These are phyloP conservation scores for Berkeleyomyces basicola DNA, from an alignment of 2,329 filamentous ascomycete genomes.

Conservation along the genomic window DNA sequence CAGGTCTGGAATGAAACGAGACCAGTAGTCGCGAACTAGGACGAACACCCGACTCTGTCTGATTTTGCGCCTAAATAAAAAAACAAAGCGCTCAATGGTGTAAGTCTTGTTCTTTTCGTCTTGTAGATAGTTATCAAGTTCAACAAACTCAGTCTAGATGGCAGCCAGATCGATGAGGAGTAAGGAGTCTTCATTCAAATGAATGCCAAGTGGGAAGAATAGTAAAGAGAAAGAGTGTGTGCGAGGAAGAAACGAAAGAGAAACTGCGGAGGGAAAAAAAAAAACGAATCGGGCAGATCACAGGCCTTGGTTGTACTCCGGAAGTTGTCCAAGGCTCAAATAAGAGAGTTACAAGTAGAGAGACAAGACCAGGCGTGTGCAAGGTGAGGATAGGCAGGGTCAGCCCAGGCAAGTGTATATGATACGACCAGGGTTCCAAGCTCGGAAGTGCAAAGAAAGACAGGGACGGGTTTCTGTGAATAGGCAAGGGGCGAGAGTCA, in stretches of 20 bases:
- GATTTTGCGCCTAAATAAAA: not conserved
- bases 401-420: not conserved
- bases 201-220: not conserved
- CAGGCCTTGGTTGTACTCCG: constrained; percentile 10
- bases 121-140: not conserved
- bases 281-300: constrained; percentile 6
- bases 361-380: not conserved
- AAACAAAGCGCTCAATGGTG: constrained; percentile 5
- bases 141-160: not conserved
- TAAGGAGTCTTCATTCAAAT: not conserved
- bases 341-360: not conserved
- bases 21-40: not conserved
- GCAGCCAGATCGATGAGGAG: not conserved
- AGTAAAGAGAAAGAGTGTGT: not conserved
- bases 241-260: not conserved
- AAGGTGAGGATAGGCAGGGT: constrained; percentile 6
- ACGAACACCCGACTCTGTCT: not conserved
- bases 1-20: not conserved
- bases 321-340: constrained; percentile 9
- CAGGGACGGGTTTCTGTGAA: not conserved
- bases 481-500: constrained; percentile 3
- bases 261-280: constrained; percentile 1
- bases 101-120: not conserved
- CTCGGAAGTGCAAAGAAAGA: constrained; percentile 8
- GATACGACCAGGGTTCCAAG: constrained; percentile 6